These are phyloP conservation scores for Tricholoma sp. DNA, from an alignment of 768 basidiomycete species.

Conservation along the genomic window DNA sequence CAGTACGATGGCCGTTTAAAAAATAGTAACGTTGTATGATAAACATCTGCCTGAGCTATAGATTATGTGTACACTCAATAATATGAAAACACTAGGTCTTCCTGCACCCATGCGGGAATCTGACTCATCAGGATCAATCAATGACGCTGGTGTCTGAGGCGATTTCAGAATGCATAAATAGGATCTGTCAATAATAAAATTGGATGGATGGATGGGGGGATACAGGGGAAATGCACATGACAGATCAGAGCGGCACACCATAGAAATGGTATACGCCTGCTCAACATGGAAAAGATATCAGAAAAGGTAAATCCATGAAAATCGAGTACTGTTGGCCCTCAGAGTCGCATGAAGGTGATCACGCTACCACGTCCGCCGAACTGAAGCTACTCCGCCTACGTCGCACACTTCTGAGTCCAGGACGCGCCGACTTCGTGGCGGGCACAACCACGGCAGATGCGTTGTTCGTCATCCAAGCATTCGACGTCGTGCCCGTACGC, in stretches of 20 bases:
- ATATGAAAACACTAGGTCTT: not conserved
- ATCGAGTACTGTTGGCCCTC: not conserved
- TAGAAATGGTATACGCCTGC: slow-evolving; percentile 3
- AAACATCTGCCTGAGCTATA: not conserved
- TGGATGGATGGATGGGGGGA: slow-evolving; percentile 29
- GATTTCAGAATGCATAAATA: slow-evolving; percentile 10
- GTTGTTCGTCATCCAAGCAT: slow-evolving; percentile 78
- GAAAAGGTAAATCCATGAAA: slow-evolving; percentile 1
- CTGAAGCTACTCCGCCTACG: slow-evolving; percentile 86
- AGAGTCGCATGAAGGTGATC: slow-evolving; percentile 10
- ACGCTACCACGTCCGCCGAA: slow-evolving; percentile 80
- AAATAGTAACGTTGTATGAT: not conserved
- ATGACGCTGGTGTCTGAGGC: slow-evolving; percentile 14
- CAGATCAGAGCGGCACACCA: slow-evolving; percentile 8
- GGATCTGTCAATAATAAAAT: slow-evolving; percentile 16
- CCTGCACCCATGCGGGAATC: not conserved
- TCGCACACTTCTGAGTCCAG: slow-evolving; percentile 67
- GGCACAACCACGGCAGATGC: slow-evolving; percentile 66
- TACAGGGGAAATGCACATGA: slow-evolving; percentile 21
- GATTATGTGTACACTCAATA: slow-evolving; percentile 4
- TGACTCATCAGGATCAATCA: slow-evolving; percentile 9
- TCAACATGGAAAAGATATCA: slow-evolving; percentile 8
- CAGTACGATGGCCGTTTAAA: not conserved
- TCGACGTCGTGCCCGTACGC: slow-evolving; percentile 30
- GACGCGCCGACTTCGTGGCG: slow-evolving; percentile 67